Base-by-base conservation (phyloP, 345 rosid species). In the Kandelia obovata region DNA sequence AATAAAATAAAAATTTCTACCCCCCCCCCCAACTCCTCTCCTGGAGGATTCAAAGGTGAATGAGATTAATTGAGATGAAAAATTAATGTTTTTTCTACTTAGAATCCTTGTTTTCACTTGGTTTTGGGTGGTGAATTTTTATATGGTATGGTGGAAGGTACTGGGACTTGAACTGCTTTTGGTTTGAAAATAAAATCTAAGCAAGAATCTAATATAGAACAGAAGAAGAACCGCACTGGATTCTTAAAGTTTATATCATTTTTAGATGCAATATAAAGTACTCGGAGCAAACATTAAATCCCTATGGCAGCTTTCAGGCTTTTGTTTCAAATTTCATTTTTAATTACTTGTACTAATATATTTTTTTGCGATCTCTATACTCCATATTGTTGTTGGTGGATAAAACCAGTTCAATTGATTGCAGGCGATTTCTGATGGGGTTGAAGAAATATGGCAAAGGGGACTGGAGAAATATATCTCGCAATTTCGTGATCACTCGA, bases 391-490 rank as follows among this genome's bases (percentile, higher is more conserved):
- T n/a, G 47, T 47, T 62, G 27, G 52, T n/a, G 28, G 10, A 8
- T 34, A 5, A 27, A 21, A 17, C 62, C 55, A n/a, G 37, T 47
- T 61, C 47, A 43, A 27, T 17, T 58, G 10, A 10, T 20, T 23
- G 68, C 75, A 76, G 79, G 75, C 56, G 67, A 28, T 76, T 76
- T 32, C 72, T 76, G 53, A 71, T 76, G 80, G 80, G 80, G 8
- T 76, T 76, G 65, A 66, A 76, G 21, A 76, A 76, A 65, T 71
- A 76, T 51, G 80, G 80, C 15, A 76, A 76, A 27, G 80, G 80
- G 34, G 80, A 76, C 53, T 76, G 80, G 80, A 76, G 80, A 62
- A 76, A 71, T 43, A 76, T 76, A 66, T 76, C 80, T 1, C 53
- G 80, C 35, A 76, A 76, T 37, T 76, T 71, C 27, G 80, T 76